A percentile compares a stretch with the other conserved stretches of the same genome.
Conservation (phyloP, 2,329 filamentous ascomycete species). For the Didymella sp. region DNA sequence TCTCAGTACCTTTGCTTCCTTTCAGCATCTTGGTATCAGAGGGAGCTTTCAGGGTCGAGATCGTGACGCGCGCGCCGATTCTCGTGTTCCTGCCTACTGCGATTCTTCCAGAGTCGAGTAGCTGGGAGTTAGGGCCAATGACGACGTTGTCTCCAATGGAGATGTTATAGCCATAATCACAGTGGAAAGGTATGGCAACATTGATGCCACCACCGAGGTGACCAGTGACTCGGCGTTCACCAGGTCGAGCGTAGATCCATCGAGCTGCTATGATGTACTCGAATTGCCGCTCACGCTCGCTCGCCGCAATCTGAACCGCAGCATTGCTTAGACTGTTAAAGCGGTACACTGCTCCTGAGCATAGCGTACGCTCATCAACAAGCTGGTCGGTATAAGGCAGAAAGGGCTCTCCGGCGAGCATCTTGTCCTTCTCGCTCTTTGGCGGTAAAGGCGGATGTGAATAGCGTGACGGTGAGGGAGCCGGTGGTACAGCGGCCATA, state of each 20-base stretch:
- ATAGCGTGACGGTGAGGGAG: constrained; percentile 32
- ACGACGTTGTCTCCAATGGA: constrained; percentile 83
- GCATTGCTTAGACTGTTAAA: constrained; percentile 87
- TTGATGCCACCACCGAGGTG: constrained; percentile 74
- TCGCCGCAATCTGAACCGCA: constrained; percentile 68
- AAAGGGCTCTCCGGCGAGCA: constrained; percentile 80
- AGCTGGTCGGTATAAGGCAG: constrained; percentile 80
- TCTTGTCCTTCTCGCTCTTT: constrained; percentile 83
- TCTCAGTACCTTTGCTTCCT: constrained; percentile 74
- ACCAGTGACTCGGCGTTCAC: constrained; percentile 48
- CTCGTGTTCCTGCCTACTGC: constrained; percentile 77
- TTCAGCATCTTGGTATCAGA: constrained; percentile 76
- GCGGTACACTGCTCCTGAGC: constrained; percentile 78
- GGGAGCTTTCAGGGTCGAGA: constrained; percentile 77
- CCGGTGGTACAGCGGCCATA: constrained; percentile 23
- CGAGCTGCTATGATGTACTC: constrained; percentile 72
- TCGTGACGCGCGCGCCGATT: constrained; percentile 81
- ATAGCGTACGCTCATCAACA: constrained; percentile 81
- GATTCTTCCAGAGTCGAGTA: constrained; percentile 86
- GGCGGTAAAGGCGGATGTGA: constrained; percentile 34
- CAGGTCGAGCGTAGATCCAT: constrained; percentile 43
- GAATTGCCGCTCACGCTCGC: constrained; percentile 74
- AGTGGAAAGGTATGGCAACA: constrained; percentile 87
- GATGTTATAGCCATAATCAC: constrained; percentile 96
- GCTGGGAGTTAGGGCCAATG: constrained; percentile 82